Conservation (phyloP, 352 stramenopile species). For the Globisporangium cylindrosporum region DNA sequence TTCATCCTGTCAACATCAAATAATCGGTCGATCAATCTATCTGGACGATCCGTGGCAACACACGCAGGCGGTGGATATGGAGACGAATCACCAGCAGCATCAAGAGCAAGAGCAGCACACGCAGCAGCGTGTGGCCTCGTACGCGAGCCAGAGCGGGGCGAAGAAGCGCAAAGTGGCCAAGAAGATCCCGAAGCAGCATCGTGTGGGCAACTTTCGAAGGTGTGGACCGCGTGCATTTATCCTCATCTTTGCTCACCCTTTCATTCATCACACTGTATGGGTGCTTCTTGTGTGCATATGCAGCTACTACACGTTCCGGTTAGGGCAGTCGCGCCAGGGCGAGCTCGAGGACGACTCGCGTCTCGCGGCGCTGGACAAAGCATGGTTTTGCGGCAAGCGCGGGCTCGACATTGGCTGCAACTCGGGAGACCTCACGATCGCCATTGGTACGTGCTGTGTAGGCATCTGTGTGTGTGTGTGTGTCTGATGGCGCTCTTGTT, state of each 20-base stretch:
- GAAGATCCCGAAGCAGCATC: constrained; percentile 42
- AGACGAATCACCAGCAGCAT: background rate
- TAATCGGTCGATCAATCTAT: background rate
- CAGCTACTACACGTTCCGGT: constrained; percentile 79
- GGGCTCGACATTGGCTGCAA: constrained; percentile 82
- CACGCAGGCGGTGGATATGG: background rate
- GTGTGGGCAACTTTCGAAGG: constrained; percentile 79
- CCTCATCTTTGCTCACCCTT: background rate
- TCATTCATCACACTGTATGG: background rate
- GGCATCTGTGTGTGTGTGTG: background rate
- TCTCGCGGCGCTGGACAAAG: constrained; percentile 50
- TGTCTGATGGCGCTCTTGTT: no score
- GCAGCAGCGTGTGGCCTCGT: background rate
- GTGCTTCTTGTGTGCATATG: background rate
- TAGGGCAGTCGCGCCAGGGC: constrained; percentile 52
- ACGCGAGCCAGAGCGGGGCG: background rate
- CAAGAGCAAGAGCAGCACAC: background rate
- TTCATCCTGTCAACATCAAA: background rate
- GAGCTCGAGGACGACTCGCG: constrained; percentile 58
- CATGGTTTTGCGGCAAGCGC: constrained; percentile 64
- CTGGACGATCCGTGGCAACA: background rate
- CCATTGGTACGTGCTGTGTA: constrained; percentile 38
- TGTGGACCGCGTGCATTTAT: constrained; percentile 6
- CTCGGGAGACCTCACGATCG: constrained; percentile 72
- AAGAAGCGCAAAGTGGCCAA: constrained; percentile 23